A percentile compares a stretch with the other conserved stretches of the same genome.
phyloP scores from a whole-genome alignment of 768 basidiomycete species.

The Hysterangium stoloniferum region DNA sequence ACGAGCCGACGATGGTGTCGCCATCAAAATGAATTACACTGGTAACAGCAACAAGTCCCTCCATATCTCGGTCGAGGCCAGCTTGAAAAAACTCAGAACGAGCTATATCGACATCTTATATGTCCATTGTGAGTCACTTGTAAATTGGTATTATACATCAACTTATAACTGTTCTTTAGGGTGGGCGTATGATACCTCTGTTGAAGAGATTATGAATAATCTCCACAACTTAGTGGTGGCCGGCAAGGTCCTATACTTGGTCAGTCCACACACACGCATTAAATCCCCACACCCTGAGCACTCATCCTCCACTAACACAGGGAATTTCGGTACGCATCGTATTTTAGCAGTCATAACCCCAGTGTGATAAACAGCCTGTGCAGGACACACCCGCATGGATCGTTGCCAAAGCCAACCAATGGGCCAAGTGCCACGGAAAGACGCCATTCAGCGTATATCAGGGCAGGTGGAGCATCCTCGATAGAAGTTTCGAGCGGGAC shows the following conservation, averaged over 20 bases:
- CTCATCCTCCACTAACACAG: conserved; percentile 2
- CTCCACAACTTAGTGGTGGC: conserved; percentile 35
- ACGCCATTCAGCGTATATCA: conserved; percentile 50
- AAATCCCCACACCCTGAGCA: too few species aligned
- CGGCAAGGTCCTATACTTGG: conserved; percentile 39
- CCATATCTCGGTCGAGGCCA: conserved; percentile 25
- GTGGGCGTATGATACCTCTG: conserved; percentile 40
- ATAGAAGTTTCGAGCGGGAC: conserved; percentile 45
- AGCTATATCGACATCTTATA: conserved; percentile 55
- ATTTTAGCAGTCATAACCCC: conserved; percentile 14
- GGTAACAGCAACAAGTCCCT: conserved; percentile 35
- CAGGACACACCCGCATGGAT: conserved; percentile 41
- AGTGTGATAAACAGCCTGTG: background rate
- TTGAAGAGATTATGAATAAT: conserved; percentile 40
- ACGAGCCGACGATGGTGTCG: conserved; percentile 12
- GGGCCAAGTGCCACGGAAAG: conserved; percentile 39
- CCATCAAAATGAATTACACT: conserved; percentile 31
- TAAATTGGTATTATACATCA: background rate
- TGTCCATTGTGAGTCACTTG: conserved; percentile 31
- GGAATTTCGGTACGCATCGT: conserved; percentile 16
- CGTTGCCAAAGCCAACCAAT: conserved; percentile 41
- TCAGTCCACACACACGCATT: conserved; percentile 15
- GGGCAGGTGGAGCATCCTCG: conserved; percentile 36
- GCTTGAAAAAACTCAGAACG: conserved; percentile 45
- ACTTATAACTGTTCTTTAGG: background rate